Evolutionary conservation across 352 stramenopile species (phyloP).

Genomic region (Phytophthora kernoviae): DNA sequence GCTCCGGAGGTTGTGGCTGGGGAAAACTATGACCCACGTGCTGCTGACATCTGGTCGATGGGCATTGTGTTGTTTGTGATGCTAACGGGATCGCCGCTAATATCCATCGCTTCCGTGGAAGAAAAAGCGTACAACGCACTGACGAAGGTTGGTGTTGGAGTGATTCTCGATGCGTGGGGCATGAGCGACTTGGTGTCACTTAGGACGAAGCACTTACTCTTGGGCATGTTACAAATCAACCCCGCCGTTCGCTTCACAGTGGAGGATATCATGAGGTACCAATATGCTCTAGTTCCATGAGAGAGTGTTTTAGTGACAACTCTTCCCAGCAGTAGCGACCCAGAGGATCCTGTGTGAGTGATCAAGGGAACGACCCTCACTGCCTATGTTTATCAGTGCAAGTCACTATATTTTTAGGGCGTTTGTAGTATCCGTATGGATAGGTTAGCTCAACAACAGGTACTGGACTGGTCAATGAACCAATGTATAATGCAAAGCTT

Average conservation of each 20-base stretch:
- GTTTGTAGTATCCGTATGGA: too few relatives aligned
- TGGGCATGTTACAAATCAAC: slow-evolving; percentile 32
- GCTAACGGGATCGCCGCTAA: slow-evolving; percentile 48
- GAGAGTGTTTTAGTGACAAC: too few relatives aligned
- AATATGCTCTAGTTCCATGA: neutral
- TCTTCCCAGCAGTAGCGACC: too few relatives aligned
- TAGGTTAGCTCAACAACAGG: too few relatives aligned
- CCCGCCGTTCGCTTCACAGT: slow-evolving; percentile 31
- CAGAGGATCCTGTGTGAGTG: too few relatives aligned
- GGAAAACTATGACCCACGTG: slow-evolving; percentile 37
- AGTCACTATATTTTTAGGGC: too few relatives aligned
- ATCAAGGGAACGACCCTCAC: too few relatives aligned
- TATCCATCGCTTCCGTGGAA: slow-evolving; percentile 25
- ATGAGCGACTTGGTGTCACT: slow-evolving; percentile 12
- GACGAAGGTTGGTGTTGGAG: slow-evolving; percentile 31
- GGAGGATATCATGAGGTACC: slow-evolving; percentile 17
- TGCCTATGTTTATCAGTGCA: too few relatives aligned
- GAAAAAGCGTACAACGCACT: slow-evolving; percentile 33
- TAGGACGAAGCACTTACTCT: slow-evolving; percentile 20
- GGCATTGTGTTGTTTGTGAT: slow-evolving; percentile 65
- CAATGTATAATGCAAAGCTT: slow-evolving; percentile 1
- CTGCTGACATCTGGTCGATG: slow-evolving; percentile 59
- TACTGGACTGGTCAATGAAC: too few relatives aligned
- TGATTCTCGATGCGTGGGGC: slow-evolving; percentile 48
- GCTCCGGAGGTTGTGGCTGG: slow-evolving; percentile 50